A percentile compares a stretch with the other conserved stretches of the same genome.
phyloP scores from a whole-genome alignment of 257 asterid genomes.

The Mitragyna speciosa region DNA sequence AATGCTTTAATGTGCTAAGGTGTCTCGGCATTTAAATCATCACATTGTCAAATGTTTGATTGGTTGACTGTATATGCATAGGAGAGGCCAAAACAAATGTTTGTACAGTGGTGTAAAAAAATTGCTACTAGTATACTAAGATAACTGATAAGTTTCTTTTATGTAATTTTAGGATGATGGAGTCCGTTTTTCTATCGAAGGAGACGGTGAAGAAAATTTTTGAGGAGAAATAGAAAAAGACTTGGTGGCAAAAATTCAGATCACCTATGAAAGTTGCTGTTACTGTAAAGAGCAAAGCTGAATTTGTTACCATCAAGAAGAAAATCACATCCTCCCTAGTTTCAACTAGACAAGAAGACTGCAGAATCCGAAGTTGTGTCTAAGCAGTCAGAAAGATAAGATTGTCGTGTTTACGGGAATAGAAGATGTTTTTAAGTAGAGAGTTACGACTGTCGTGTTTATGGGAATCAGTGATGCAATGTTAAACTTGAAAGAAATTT shows the following conservation, averaged over 20 bases:
- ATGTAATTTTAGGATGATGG: constrained; percentile 80
- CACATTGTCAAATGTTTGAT: background rate
- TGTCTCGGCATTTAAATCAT: background rate
- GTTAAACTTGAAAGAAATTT: no score
- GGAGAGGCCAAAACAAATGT: background rate
- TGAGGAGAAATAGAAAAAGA: constrained; percentile 59
- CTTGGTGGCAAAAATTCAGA: constrained; percentile 54
- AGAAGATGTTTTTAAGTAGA: no score
- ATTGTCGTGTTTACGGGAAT: no score
- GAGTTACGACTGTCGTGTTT: no score
- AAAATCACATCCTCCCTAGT: constrained; percentile 32
- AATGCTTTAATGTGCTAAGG: background rate
- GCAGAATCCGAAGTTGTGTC: constrained; percentile 37
- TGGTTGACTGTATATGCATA: background rate
- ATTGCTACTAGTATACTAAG: no score
- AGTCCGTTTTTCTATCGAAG: constrained; percentile 76
- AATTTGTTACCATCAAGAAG: constrained; percentile 33
- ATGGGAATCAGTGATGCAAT: no score
- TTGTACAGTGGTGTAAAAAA: background rate
- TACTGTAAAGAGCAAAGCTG: constrained; percentile 47
- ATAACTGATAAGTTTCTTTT: background rate
- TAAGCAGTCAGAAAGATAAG: constrained; percentile 58
- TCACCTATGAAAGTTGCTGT: constrained; percentile 65
- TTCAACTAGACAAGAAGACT: constrained; percentile 47
- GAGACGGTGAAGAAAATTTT: constrained; percentile 66